Percentiles rank a stretch among this genome's conserved stretches.
These are phyloP conservation scores for Zoysia matrella DNA, from an alignment of 202 grass and related monocot species.

Conservation along the genomic window DNA sequence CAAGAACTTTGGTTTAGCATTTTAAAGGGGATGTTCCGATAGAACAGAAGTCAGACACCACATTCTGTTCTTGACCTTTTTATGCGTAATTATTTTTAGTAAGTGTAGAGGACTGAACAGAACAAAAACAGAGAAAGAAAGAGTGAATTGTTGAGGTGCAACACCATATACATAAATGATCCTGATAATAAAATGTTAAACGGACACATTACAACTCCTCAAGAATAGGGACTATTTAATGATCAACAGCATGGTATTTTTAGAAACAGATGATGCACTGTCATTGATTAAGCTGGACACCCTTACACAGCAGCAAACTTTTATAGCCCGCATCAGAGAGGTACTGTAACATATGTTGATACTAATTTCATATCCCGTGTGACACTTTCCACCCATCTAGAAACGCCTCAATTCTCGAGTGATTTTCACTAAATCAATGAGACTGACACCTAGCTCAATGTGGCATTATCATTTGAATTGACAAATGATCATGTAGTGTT, in stretches of 20 bases:
- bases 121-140: background rate
- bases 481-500: background rate
- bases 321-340: too few relatives aligned
- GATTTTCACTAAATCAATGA: background rate
- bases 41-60: background rate
- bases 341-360: too few relatives aligned
- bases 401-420: background rate
- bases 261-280: background rate
- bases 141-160: background rate
- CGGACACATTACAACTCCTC: background rate
- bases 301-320: too few relatives aligned
- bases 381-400: background rate
- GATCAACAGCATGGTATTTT: background rate
- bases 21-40: background rate
- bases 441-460: background rate
- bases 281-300: background rate
- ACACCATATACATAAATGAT: background rate
- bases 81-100: background rate
- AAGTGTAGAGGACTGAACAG: too few relatives aligned
- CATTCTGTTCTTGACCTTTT: background rate
- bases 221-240: background rate
- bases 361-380: background rate
- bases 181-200: background rate
- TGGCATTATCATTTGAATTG: conserved; percentile 4
- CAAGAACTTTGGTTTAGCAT: background rate